These are phyloP conservation scores for Suillus paluster DNA, from an alignment of 768 basidiomycete species.

Conservation along the genomic window DNA sequence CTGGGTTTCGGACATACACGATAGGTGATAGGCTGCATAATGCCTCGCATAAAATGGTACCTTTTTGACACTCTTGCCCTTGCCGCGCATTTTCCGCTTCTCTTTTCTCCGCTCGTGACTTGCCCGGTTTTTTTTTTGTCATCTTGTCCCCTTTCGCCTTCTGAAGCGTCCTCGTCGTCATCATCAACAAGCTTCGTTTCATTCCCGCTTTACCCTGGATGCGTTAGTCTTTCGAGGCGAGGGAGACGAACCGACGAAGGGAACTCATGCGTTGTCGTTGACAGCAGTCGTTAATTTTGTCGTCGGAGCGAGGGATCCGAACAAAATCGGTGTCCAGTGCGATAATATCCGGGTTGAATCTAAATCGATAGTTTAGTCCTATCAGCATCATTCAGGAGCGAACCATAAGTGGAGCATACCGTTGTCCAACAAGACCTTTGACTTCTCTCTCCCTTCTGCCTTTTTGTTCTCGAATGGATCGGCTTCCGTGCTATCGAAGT, in stretches of 20 bases:
- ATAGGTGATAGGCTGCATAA: conserved; percentile 32
- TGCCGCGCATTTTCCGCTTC: conserved; percentile 83
- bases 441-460: too few species aligned
- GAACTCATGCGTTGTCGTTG: conserved; percentile 50
- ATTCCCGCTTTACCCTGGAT: conserved; percentile 75
- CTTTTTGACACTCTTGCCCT: too few species aligned
- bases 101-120: conserved; percentile 42
- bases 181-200: conserved; percentile 57
- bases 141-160: conserved; percentile 34
- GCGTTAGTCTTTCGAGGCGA: conserved; percentile 77
- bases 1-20: conserved; percentile 31
- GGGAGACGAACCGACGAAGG: conserved; percentile 78
- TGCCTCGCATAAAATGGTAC: too few species aligned
- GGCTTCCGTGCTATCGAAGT: too few species aligned
- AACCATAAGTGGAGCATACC: too few species aligned
- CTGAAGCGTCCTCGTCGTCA: conserved; percentile 43
- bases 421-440: too few species aligned
- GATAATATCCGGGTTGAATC: conserved; percentile 94
- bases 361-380: conserved; percentile 29
- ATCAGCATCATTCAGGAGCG: too few species aligned
- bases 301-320: conserved; percentile 66
- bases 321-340: conserved; percentile 79
- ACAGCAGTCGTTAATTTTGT: conserved; percentile 59
- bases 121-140: conserved; percentile 34
- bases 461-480: too few species aligned